Evolutionary conservation across 1,139 yeast species (phyloP), one percentile per base, ranked within the genome.

Genomic region (Geotrichum fermentans): DNA sequence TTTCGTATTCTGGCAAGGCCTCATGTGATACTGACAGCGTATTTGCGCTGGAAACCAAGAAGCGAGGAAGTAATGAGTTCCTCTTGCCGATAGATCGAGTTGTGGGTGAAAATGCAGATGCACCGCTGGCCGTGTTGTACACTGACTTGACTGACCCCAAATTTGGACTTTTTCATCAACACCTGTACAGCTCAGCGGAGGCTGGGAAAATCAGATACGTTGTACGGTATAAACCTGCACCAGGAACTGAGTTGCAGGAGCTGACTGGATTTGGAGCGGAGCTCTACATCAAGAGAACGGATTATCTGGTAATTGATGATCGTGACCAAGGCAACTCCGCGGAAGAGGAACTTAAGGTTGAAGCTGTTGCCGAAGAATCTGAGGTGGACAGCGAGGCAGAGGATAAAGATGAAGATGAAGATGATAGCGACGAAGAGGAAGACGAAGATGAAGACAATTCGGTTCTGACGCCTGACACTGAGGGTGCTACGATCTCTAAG

Each of bases 211-310:
- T 89, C 29, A 73, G 87, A 51, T 83, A 86, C 62, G 75, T 82
- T 2, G 79, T 95, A 83, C 74, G 97, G 56, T 83, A 87, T 58
- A 72, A 79, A 6, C 79, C 80, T 0, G 47, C 64, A 1, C 33
- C 47, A 2, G 41, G 40, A n/a, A 26, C 52, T 16, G 57, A 59
- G 22, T 55, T 61, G 7, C 79, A 78, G 39, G 43, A 58, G 0
- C 61, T 85, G 29, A 60, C 77, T 8, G 95, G 94, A 0, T 87
- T 79, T 63, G 94, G 89, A 1, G 81, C 76, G 4, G 82, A 76
- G 38, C 62, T 83, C 44, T 74, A 80, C 1, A 60, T 83, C 53
- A 83, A 82, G 55, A 69, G 82, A 52, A 77, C 84, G 0, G 87
- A 82, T 55, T 81, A 82, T 54, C 67, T 79, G 14, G 83, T 74